phyloP scores from a whole-genome alignment of 106 monocot species.

The Allium sativum region DNA sequence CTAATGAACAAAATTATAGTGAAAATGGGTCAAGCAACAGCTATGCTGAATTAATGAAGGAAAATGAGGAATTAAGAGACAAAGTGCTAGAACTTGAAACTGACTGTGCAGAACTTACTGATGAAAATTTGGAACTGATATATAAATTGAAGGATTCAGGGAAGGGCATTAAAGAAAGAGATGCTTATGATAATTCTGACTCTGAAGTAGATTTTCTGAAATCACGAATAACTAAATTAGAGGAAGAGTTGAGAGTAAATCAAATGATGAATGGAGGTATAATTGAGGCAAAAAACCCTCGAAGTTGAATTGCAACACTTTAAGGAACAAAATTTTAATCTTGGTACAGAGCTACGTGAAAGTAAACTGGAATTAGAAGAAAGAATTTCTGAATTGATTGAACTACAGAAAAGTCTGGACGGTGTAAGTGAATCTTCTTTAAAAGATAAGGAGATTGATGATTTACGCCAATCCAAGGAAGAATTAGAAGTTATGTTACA shows the following conservation, averaged over 20 bases:
- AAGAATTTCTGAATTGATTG: conserved; percentile 30
- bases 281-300: conserved; percentile 33
- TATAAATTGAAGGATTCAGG: conserved; percentile 50
- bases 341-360: conserved; percentile 33
- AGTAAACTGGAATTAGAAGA: conserved; percentile 41
- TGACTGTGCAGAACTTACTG: conserved; percentile 91
- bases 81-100: conserved; percentile 84
- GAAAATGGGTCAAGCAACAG: conserved; percentile 10
- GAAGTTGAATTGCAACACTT: conserved; percentile 56
- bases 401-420: conserved; percentile 26
- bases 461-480: conserved; percentile 19
- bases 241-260: conserved; percentile 21
- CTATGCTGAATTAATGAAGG: conserved; percentile 23
- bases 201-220: conserved; percentile 18
- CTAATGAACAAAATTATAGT: conserved; percentile 9
- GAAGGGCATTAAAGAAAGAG: conserved; percentile 18
- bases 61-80: conserved; percentile 50
- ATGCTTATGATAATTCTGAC: conserved; percentile 16
- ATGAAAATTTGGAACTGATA: conserved; percentile 78
- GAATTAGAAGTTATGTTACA: conserved; percentile 31
- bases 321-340: conserved; percentile 44
- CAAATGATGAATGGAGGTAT: conserved; percentile 15
- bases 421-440: background rate
- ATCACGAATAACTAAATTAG: conserved; percentile 12
- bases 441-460: conserved; percentile 29